A percentile compares a stretch with the other conserved stretches of the same genome.
phyloP scores from a whole-genome alignment of 768 basidiomycete genomes.

The Macrolepiota dolichaula region DNA sequence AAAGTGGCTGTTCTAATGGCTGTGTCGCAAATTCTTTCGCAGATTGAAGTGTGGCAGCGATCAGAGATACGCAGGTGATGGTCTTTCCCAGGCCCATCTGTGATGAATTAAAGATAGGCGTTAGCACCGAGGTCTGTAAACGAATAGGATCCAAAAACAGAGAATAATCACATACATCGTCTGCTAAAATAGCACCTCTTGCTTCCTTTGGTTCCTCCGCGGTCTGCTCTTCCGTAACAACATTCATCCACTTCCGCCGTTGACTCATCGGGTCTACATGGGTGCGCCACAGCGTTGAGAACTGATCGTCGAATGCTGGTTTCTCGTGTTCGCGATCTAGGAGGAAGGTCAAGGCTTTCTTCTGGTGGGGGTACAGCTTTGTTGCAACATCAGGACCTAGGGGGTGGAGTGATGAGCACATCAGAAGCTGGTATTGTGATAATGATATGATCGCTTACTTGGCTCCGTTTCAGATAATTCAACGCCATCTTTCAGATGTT shows the following conservation, averaged over 20 bases:
- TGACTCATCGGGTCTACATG: conserved; percentile 46
- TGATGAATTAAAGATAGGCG: conserved; percentile 11
- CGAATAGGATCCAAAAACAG: neutral
- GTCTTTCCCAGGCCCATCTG: conserved; percentile 99
- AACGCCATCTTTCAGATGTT: conserved; percentile 81
- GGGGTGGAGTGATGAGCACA: conserved; percentile 12
- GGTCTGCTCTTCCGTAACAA: conserved; percentile 80
- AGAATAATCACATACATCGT: conserved; percentile 69
- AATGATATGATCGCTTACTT: conserved; percentile 42
- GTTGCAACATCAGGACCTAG: conserved; percentile 75
- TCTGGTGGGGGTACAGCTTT: conserved; percentile 93
- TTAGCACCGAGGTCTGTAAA: conserved; percentile 4
- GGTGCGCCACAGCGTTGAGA: conserved; percentile 71
- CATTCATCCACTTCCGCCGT: conserved; percentile 64
- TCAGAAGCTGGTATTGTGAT: neutral
- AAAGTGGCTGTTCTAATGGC: conserved; percentile 44
- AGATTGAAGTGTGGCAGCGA: conserved; percentile 77
- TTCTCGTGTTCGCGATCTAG: conserved; percentile 82
- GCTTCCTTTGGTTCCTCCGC: conserved; percentile 64
- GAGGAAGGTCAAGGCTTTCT: conserved; percentile 94
- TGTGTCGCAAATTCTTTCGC: conserved; percentile 63
- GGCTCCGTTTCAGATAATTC: conserved; percentile 86
- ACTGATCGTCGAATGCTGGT: conserved; percentile 51
- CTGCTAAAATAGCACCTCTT: conserved; percentile 91
- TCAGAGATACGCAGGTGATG: conserved; percentile 90